Percentiles rank a stretch among this genome's conserved stretches.
phyloP scores from a whole-genome alignment of 179 eudicot genomes.

The Spergularia azorica region DNA sequence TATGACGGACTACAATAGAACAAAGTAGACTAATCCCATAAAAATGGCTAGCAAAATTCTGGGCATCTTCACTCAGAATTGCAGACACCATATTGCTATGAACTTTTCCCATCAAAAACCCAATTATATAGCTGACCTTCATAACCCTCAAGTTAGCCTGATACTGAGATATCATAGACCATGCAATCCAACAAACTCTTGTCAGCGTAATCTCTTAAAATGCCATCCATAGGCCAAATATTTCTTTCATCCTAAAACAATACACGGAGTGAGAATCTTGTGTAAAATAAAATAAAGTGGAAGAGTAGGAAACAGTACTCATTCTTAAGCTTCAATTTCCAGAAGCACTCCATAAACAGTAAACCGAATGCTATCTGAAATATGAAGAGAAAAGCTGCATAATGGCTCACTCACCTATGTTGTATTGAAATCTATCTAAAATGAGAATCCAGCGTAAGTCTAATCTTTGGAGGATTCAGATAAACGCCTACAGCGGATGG shows the following conservation, averaged over 20 bases:
- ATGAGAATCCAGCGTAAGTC: conserved; percentile 1
- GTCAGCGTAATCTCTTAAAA: background rate
- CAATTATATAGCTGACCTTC: background rate
- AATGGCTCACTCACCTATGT: background rate
- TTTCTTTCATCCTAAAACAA: background rate
- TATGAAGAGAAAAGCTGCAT: background rate
- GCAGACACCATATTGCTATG: background rate
- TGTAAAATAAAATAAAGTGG: no score
- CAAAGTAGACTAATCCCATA: no score
- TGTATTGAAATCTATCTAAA: background rate
- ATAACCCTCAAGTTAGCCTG: background rate
- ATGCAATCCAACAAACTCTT: background rate
- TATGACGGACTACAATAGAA: background rate
- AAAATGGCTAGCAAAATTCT: background rate
- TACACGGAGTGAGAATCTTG: background rate
- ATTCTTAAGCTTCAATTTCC: no score
- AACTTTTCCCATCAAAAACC: background rate
- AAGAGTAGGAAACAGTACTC: no score
- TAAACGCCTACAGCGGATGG: background rate
- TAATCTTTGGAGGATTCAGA: background rate
- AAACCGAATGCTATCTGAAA: background rate
- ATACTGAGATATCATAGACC: conserved; percentile 5
- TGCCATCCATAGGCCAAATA: background rate
- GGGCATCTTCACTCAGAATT: background rate
- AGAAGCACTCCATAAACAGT: no score